Base-by-base conservation (phyloP, 805 yeast species). In the Candida tammaniensis region DNA sequence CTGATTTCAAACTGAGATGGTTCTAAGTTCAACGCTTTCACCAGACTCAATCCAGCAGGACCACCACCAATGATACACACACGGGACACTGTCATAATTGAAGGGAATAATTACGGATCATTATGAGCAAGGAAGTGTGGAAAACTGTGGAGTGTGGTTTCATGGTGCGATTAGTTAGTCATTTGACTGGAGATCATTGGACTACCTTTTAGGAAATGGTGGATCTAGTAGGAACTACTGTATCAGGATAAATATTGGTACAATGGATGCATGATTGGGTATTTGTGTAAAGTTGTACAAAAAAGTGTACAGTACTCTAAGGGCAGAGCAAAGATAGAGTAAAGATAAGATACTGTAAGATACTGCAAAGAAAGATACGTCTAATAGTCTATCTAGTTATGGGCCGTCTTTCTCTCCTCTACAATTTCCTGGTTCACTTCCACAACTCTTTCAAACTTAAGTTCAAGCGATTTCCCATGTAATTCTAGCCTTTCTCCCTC, bases 61-160 rank as follows among this genome's bases (percentile, higher is more conserved):
- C 94, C 95, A 2, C 76, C 88, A 1, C 95, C 95, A 16, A 86
- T 69, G 7, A 86, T 74, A 0, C 86, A 86, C 9, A 31, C 24
- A 7, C 35, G 6, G 14, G 17, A 11, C 3, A 15, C 16, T 15
- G 32, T 29, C 32, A 29, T 29, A 15, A 10, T n/a, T 12, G 14
- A 17, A 27, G 21, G 14, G 22, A 27, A 27, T n/a, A 11, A 7
- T 19, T 19, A 7, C 9, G 21, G 21, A 19, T 19, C 21, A 19
- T 19, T 7, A 19, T 19, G 21, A 19, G 7, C 21, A 7, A 19
- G 9, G 7, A 19, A 7, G 21, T 13, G 19, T 20, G 6, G 9
- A 30, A 17, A 30, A 30, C 33, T 30, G 33, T 30, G 33, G 33
- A 18, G 6, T 30, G 33, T 30, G 33, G 33, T 12, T 30, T 7